A percentile compares a stretch with the other conserved stretches of the same genome.
phyloP scores from a whole-genome alignment of 2,329 filamentous ascomycete genomes.

The Lecanosticta acicola region DNA sequence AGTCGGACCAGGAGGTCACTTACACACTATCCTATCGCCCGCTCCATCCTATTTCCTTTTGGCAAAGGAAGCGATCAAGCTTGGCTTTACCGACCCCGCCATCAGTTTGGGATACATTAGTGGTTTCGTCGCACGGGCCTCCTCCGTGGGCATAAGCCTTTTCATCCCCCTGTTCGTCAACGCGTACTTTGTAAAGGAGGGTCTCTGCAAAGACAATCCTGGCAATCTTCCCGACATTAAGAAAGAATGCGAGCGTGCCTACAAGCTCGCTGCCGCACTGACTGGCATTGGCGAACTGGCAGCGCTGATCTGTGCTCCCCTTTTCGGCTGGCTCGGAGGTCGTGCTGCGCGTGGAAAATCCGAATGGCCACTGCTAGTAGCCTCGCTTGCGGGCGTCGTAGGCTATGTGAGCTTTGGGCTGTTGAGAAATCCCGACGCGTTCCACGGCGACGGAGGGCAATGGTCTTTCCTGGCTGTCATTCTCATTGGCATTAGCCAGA shows the following conservation, averaged over 20 bases:
- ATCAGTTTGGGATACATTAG: conserved; percentile 87
- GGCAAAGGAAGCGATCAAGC: conserved; percentile 39
- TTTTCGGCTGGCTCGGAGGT: conserved; percentile 82
- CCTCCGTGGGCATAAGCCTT: conserved; percentile 87
- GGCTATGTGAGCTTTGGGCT: conserved; percentile 73
- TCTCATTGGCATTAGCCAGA: conserved; percentile 85
- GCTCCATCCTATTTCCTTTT: conserved; percentile 52
- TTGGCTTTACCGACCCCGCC: conserved; percentile 69
- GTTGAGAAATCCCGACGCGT: conserved; percentile 69
- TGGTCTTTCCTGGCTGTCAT: conserved; percentile 63
- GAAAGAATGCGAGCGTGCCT: conserved; percentile 76
- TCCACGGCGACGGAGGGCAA: conserved; percentile 55
- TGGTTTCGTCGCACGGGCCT: conserved; percentile 89
- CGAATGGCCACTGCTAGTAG: conserved; percentile 68
- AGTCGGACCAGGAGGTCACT: conserved; percentile 21
- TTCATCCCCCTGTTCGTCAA: conserved; percentile 94
- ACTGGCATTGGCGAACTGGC: conserved; percentile 85
- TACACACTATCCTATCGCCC: conserved; percentile 31
- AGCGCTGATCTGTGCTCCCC: conserved; percentile 75
- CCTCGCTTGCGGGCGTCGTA: conserved; percentile 66
- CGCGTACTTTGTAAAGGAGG: conserved; percentile 76
- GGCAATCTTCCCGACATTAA: conserved; percentile 60
- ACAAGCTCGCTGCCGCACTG: conserved; percentile 78
- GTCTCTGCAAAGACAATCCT: conserved; percentile 61
- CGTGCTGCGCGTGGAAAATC: conserved; percentile 46